Evolutionary conservation across 768 basidiomycete genomes (phyloP), one percentile per base, ranked within the genome.

Genomic region (Cyclocybe aegerita): DNA sequence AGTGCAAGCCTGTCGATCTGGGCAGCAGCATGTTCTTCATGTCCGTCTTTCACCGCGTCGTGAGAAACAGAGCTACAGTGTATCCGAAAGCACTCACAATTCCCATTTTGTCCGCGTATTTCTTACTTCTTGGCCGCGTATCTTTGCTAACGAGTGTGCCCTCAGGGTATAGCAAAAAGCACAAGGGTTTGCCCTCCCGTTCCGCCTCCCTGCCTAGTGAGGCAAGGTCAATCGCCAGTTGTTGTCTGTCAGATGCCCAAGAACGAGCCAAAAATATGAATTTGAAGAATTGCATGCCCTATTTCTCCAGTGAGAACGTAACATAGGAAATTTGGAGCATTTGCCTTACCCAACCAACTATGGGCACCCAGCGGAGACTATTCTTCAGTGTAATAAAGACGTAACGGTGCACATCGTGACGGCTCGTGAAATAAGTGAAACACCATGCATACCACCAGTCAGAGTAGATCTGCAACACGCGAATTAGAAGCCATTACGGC

Each of bases 181-280:
- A 85, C 38, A 97, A 74, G 0, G 92, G 88, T 17, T 76, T 81
- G 54, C 87, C 78, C 61, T 82, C 75, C 44, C 77, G 68, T 60
- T 88, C 81, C n/a, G 88, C 85, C 31, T 78, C 77, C 45, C 75
- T 76, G 1, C 86, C 93, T 10, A 96, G 73, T 38, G 80, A 74
- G 0, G 85, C 81, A 15, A 97, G 78, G 50, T 82, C 77, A 15
- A 73, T 68, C 23, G 84, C 79, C 4, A 97, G 76, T 54, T 85
- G 79, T 8, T 78, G 62, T 52, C 83, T 77, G 65, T 98, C 95
- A 14, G 90, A 83, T 1, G 88, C 86, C 95, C 93, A 96, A 15
- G 89, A 92, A 33, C 94, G 85, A 12, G 87, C 83, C 16, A 98
- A 79, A 68, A 98, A 98, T 52, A 98, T 93, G 68, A 98, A 98